Evolutionary conservation across 768 basidiomycete species (phyloP).

Genomic region (Hypholoma sublateritium): DNA sequence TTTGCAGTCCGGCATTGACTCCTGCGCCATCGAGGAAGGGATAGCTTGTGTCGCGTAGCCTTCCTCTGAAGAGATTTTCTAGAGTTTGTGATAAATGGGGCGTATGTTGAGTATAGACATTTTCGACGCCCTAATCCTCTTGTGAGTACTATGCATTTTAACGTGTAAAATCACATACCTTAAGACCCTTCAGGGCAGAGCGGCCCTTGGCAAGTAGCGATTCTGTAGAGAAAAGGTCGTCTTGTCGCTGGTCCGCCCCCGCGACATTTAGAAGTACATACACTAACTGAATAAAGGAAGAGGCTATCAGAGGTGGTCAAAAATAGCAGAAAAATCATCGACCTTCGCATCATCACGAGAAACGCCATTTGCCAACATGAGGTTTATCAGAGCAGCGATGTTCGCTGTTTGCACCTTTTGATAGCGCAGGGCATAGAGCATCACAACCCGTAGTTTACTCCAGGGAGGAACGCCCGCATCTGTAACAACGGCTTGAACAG

Average conservation of each 20-base stretch:
- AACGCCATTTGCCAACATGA: constrained; percentile 75
- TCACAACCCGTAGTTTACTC: constrained; percentile 88
- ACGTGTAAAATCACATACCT: constrained; percentile 46
- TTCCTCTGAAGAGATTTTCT: constrained; percentile 84
- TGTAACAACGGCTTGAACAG: constrained; percentile 76
- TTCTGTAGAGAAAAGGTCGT: constrained; percentile 95
- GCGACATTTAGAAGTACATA: constrained; percentile 92
- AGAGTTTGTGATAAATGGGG: constrained; percentile 92
- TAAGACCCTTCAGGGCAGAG: constrained; percentile 92
- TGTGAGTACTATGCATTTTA: neutral
- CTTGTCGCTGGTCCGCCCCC: constrained; percentile 94
- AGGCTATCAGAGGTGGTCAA: constrained; percentile 10
- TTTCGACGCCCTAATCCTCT: constrained; percentile 83
- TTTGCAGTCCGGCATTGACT: constrained; percentile 67
- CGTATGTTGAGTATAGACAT: constrained; percentile 96
- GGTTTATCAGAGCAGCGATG: constrained; percentile 75
- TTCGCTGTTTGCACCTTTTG: constrained; percentile 86
- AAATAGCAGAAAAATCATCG: constrained; percentile 17
- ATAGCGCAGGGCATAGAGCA: constrained; percentile 91
- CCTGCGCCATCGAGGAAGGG: constrained; percentile 78
- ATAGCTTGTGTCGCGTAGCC: constrained; percentile 84
- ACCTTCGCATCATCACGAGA: constrained; percentile 76
- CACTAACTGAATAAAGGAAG: constrained; percentile 69
- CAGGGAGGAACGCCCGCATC: constrained; percentile 66
- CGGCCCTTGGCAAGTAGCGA: constrained; percentile 92